Conservation (phyloP, 2,329 filamentous ascomycete species). For the Penicillium digitatum region DNA sequence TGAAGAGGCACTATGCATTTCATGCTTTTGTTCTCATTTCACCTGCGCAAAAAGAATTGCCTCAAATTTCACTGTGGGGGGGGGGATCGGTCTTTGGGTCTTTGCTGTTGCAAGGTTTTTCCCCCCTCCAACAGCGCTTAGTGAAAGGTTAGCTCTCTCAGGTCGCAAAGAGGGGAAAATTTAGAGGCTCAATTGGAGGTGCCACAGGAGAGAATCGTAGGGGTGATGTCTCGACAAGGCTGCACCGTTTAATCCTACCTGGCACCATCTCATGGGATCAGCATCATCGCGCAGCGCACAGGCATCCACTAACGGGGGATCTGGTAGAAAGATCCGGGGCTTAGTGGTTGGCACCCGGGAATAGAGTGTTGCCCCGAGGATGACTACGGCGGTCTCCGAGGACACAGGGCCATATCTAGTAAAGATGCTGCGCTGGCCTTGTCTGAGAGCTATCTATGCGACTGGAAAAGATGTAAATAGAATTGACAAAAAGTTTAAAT, state of each 20-base stretch:
- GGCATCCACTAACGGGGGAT: slow-evolving; percentile 16
- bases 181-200: slow-evolving; percentile 3
- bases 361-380: neutral
- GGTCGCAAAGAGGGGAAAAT: slow-evolving; percentile 5
- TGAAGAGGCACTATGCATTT: neutral
- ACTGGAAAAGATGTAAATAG: neutral
- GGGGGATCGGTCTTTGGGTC: neutral
- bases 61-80: neutral
- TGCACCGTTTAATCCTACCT: slow-evolving; percentile 17
- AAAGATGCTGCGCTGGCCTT: slow-evolving; percentile 1
- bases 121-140: slow-evolving; percentile 23
- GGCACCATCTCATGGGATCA: slow-evolving; percentile 17
- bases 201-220: slow-evolving; percentile 17
- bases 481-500: slow-evolving; percentile 1
- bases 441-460: neutral
- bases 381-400: neutral
- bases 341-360: slow-evolving; percentile 7
- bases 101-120: neutral
- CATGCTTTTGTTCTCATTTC: neutral
- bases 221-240: slow-evolving; percentile 20
- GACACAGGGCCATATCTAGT: neutral
- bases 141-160: slow-evolving; percentile 1
- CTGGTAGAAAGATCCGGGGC: slow-evolving; percentile 20
- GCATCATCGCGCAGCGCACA: slow-evolving; percentile 21
- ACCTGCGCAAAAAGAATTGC: slow-evolving; percentile 1